Evolutionary conservation across 495 filamentous ascomycete species (phyloP), one percentile per base, ranked within the genome.

Genomic region (Tetracladium setigerum): DNA sequence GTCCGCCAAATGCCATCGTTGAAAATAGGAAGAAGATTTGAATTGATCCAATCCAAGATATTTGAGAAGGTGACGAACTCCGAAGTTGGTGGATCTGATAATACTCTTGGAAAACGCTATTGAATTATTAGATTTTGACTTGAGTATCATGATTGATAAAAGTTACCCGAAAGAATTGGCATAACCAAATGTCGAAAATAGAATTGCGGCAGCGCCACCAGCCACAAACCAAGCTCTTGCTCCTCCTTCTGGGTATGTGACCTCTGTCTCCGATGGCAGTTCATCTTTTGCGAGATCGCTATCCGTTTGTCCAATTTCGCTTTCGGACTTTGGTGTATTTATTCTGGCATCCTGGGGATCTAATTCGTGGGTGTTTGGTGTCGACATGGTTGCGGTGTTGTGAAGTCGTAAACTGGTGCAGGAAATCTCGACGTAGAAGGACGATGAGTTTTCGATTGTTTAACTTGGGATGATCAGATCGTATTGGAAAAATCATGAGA

Each of bases 31-130:
- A 52, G 49, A 59, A 59, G 11, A 46, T 41, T 54, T 88, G 83
- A 16, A 87, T 65, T 15, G 78, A 82, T 3, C 84, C 83, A 36
- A 92, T 81, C 84, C 85, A 90, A 1, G 83, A 85, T 44, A 92
- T 79, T 35, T 80, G 72, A 0, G 83, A 84, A 0, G 83, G 81
- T 0, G 79, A 45, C 5, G 71, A 67, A 5, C 55, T 38, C 7
- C 62, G 48, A 4, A 67, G 55, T 15, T 75, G 59, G 11, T 62
- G 63, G 4, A 69, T 55, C 3, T 72, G 70, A 53, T 89, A 89
- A 62, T 86, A 86, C 6, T 77, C 72, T 56, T 89, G 86, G 50
- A 83, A 89, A 2, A 83, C 72, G 11, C 55, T 54, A 38, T 31
- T 9, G 19, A 11, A 13, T 24, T 7, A 22, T 40, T 11, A 55